Conservation (phyloP, 352 stramenopile species). For the Globisporangium paddicum region DNA sequence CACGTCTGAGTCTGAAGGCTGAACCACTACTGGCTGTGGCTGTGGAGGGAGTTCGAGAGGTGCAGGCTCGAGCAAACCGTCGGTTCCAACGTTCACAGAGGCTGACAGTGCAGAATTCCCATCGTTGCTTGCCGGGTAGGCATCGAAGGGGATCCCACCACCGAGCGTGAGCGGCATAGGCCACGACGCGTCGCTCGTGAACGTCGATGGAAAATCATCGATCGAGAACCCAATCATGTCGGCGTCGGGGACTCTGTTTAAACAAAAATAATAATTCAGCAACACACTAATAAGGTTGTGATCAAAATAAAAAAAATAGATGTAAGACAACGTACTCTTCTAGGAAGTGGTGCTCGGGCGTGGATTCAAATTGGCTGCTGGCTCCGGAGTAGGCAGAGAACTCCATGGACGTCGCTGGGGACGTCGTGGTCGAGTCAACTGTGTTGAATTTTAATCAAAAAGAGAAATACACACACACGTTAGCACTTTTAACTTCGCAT, state of each 20-base stretch:
- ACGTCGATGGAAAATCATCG: conserved; percentile 52
- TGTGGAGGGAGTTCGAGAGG: background rate
- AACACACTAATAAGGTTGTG: no score
- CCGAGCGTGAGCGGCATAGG: conserved; percentile 18
- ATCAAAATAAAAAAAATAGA: background rate
- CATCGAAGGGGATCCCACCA: conserved; percentile 17
- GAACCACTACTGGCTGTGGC: background rate
- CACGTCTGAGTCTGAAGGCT: background rate
- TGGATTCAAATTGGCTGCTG: conserved; percentile 28
- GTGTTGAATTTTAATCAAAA: background rate
- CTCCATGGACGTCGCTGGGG: conserved; percentile 36
- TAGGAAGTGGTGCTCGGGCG: conserved; percentile 36
- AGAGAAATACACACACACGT: background rate
- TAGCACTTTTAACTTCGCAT: background rate
- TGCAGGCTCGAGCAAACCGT: background rate
- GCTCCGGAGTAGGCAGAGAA: conserved; percentile 18
- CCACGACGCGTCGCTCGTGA: conserved; percentile 41
- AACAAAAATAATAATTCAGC: background rate
- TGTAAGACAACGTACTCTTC: conserved; percentile 38
- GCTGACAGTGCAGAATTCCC: background rate
- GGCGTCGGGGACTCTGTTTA: conserved; percentile 27
- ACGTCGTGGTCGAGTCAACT: conserved; percentile 56
- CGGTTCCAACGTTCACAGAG: background rate
- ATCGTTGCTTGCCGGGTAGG: conserved; percentile 6
- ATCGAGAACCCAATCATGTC: conserved; percentile 72